A percentile compares a stretch with the other conserved stretches of the same genome.
Conservation (phyloP, 768 basidiomycete genomes). For the Pleurotus eryngii region DNA sequence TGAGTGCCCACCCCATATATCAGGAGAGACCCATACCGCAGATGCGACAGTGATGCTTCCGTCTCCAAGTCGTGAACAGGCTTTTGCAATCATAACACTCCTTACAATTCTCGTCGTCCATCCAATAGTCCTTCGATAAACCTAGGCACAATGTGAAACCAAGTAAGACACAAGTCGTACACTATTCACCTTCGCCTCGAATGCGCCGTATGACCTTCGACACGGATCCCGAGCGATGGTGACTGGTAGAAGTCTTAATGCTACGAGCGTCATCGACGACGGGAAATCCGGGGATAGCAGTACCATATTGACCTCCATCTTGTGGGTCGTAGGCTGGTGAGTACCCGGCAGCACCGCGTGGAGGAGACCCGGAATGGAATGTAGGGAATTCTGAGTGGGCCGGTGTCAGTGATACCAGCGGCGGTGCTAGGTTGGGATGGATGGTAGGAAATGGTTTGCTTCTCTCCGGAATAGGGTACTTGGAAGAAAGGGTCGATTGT, state of each 20-base stretch:
- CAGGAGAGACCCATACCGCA: conserved; percentile 60
- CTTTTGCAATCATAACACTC: conserved; percentile 97
- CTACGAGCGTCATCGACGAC: conserved; percentile 90
- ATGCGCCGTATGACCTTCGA: conserved; percentile 89
- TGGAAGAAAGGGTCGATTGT: conserved; percentile 46
- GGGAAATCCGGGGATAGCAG: conserved; percentile 87
- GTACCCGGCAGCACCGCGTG: conserved; percentile 46
- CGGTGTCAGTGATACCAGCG: conserved; percentile 81
- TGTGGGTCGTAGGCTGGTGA: conserved; percentile 52
- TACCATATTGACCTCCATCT: conserved; percentile 52
- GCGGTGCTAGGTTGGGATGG: conserved; percentile 66
- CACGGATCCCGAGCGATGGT: conserved; percentile 77
- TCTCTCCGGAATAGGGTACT: conserved; percentile 48
- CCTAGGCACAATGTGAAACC: conserved; percentile 36
- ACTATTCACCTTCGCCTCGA: conserved; percentile 75
- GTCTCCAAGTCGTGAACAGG: conserved; percentile 88
- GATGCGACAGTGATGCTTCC: conserved; percentile 97
- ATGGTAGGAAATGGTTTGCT: conserved; percentile 54
- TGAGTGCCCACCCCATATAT: not conserved
- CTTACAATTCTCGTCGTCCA: conserved; percentile 94
- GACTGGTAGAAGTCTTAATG: conserved; percentile 68
- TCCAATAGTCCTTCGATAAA: conserved; percentile 95
- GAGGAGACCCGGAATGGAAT: conserved; percentile 59
- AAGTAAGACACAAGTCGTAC: conserved; percentile 1
- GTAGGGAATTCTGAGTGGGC: conserved; percentile 78